A percentile compares a stretch with the other conserved stretches of the same genome.
phyloP scores from a whole-genome alignment of 371 early-diverging fungal species.

The Dinochytrium kinnereticum region DNA sequence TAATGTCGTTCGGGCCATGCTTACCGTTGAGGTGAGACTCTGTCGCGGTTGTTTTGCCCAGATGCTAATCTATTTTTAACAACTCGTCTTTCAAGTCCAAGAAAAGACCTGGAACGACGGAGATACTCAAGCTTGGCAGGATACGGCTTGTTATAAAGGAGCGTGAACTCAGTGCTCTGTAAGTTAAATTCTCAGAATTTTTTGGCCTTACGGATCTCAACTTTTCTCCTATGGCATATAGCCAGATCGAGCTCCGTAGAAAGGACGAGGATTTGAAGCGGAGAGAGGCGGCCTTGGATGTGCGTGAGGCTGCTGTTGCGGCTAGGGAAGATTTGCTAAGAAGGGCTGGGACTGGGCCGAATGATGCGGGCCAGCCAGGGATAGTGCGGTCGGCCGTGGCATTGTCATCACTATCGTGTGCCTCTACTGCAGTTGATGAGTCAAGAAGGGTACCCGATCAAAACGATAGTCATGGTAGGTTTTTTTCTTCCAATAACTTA shows the following conservation, averaged over 20 bases:
- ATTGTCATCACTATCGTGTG: too few relatives aligned
- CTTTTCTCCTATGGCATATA: not conserved
- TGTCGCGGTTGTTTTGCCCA: too few relatives aligned
- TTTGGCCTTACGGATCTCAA: not conserved
- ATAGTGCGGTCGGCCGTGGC: too few relatives aligned
- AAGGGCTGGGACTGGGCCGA: not conserved
- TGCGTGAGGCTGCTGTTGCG: constrained; percentile 28
- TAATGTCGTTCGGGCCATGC: constrained; percentile 55
- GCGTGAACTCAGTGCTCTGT: constrained; percentile 32
- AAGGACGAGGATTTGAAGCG: constrained; percentile 38
- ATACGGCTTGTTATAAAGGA: constrained; percentile 41
- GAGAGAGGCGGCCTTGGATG: constrained; percentile 31
- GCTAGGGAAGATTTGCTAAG: constrained; percentile 32
- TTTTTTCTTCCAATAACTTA: too few relatives aligned
- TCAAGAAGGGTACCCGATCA: not conserved
- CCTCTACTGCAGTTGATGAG: not conserved
- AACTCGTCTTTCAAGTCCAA: constrained; percentile 27
- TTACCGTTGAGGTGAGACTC: constrained; percentile 62
- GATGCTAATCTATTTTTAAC: constrained; percentile 3
- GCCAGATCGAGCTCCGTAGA: constrained; percentile 28
- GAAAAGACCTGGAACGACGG: constrained; percentile 45
- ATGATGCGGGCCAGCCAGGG: not conserved
- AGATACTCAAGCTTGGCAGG: constrained; percentile 39
- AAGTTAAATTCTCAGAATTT: not conserved
- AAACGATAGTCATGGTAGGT: not conserved